Evolutionary conservation across 176 grass and related monocot species (phyloP).

Genomic region (Rhipidocladum racemiflorum): DNA sequence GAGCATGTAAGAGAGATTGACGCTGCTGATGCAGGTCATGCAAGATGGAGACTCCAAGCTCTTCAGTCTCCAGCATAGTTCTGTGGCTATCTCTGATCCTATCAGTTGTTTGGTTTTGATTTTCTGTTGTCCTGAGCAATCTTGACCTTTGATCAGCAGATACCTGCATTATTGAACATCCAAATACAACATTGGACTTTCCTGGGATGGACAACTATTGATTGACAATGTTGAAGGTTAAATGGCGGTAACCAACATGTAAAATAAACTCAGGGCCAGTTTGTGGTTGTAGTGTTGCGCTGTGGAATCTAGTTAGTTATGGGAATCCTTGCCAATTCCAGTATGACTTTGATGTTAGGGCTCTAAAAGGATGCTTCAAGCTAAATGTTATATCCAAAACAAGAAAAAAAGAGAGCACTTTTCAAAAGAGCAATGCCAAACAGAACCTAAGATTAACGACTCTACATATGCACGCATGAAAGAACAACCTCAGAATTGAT

Average conservation of each 20-base stretch:
- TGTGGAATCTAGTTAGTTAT: no score
- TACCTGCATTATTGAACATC: constrained; percentile 36
- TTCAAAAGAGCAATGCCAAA: no score
- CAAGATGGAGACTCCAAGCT: constrained; percentile 91
- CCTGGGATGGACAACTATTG: neutral
- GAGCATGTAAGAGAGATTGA: constrained; percentile 74
- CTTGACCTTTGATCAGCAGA: constrained; percentile 83
- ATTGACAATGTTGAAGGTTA: neutral
- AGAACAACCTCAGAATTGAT: neutral
- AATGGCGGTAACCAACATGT: constrained; percentile 16
- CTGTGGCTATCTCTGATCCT: constrained; percentile 71
- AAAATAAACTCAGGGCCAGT: constrained; percentile 1
- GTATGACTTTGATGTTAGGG: no score
- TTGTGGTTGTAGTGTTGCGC: no score
- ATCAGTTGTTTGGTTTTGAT: constrained; percentile 62
- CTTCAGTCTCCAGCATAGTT: constrained; percentile 90
- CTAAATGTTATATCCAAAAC: no score
- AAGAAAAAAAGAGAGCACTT: no score
- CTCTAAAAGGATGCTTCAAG: no score
- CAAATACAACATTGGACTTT: constrained; percentile 1
- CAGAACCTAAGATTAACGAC: neutral
- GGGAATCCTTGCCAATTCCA: no score
- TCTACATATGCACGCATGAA: neutral
- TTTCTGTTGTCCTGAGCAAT: constrained; percentile 65
- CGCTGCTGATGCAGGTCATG: constrained; percentile 86